phyloP scores from a whole-genome alignment of 2,329 filamentous ascomycete genomes.

The Talaromyces islandicus region DNA sequence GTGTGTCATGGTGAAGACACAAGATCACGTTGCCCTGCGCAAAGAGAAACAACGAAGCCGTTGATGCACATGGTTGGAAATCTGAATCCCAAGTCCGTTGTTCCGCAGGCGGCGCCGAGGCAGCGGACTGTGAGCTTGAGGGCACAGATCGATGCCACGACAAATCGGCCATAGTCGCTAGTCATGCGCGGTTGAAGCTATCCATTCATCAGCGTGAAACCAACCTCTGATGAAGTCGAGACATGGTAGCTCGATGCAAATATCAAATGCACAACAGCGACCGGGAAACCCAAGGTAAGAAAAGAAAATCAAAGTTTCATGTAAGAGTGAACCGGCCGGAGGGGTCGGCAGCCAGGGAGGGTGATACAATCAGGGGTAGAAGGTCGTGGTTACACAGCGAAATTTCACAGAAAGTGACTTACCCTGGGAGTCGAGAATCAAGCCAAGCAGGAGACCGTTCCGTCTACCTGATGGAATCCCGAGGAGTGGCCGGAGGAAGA shows the following conservation, averaged over 20 bases:
- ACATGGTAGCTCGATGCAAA: neutral
- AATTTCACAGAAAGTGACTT: neutral
- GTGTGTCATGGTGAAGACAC: conserved; percentile 85
- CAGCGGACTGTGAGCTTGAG: conserved; percentile 48
- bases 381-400: neutral
- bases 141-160: conserved; percentile 56
- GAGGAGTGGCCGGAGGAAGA: conserved; percentile 8
- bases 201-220: conserved; percentile 8
- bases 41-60: conserved; percentile 84
- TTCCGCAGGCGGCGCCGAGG: conserved; percentile 39
- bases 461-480: conserved; percentile 9
- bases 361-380: neutral
- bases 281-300: neutral
- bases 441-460: conserved; percentile 9
- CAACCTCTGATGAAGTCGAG: neutral
- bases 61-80: conserved; percentile 85
- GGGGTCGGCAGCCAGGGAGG: neutral
- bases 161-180: conserved; percentile 49
- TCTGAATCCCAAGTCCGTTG: conserved; percentile 34
- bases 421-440: conserved; percentile 7
- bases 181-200: conserved; percentile 5
- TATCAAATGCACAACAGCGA: neutral
- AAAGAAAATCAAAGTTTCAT: neutral
- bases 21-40: conserved; percentile 75
- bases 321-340: neutral